A percentile compares a stretch with the other conserved stretches of the same genome.
Evolutionary conservation across 331 rosid genomes (phyloP).

Genomic region (Malus hybrid): DNA sequence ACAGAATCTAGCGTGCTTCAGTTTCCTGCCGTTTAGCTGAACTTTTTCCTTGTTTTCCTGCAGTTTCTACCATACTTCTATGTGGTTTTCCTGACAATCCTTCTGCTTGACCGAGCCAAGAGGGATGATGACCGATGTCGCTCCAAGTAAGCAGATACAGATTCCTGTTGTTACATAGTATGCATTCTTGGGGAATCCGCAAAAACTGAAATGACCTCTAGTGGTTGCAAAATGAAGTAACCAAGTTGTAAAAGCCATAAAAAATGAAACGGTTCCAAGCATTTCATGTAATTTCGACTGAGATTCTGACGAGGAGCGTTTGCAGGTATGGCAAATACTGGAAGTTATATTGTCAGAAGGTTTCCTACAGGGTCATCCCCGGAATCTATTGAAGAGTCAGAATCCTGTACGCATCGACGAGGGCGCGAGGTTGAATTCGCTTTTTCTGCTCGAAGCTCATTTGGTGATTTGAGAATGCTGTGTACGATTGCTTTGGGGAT

Average conservation of each 20-base stretch:
- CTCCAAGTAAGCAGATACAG: constrained; percentile 68
- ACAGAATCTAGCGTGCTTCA: too few relatives aligned
- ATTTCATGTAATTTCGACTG: background rate
- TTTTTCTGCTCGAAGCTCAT: background rate
- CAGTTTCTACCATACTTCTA: constrained; percentile 95
- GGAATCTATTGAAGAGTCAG: constrained; percentile 50
- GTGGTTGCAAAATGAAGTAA: background rate
- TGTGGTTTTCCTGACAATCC: constrained; percentile 79
- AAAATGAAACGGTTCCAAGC: background rate
- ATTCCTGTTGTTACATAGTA: background rate
- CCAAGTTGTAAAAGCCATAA: background rate
- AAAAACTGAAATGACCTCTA: background rate
- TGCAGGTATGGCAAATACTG: constrained; percentile 92
- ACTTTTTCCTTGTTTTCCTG: constrained; percentile 6
- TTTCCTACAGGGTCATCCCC: constrained; percentile 66
- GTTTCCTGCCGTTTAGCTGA: background rate
- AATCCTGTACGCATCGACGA: background rate
- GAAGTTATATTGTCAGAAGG: constrained; percentile 81
- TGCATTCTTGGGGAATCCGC: background rate
- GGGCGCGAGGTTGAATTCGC: background rate
- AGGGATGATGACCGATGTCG: constrained; percentile 94
- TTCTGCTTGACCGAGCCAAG: constrained; percentile 90
- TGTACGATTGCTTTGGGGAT: background rate
- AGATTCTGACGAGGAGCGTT: background rate
- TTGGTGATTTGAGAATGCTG: constrained; percentile 4